A percentile compares a stretch with the other conserved stretches of the same genome.
phyloP scores from a whole-genome alignment of 2,329 filamentous ascomycete species.

The Sordariomycetes sp. region DNA sequence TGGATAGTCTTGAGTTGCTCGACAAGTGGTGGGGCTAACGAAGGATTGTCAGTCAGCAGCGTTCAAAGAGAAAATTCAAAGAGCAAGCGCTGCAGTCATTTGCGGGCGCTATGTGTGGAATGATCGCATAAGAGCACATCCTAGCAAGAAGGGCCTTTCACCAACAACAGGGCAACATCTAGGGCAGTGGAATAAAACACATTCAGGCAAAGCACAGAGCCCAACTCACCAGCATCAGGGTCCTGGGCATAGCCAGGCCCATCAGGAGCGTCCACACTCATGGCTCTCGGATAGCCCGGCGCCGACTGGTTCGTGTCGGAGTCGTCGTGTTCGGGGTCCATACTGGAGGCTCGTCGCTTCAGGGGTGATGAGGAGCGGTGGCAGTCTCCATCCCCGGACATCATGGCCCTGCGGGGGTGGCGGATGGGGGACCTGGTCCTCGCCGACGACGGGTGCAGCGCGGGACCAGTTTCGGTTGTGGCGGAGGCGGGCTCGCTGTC shows the following conservation, averaged over 20 bases:
- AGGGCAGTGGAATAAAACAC: not conserved
- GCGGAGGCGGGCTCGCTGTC: conserved; percentile 30
- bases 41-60: not conserved
- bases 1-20: conserved; percentile 66
- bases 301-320: conserved; percentile 6
- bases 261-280: conserved; percentile 28
- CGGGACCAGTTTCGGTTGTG: conserved; percentile 28
- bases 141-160: no score
- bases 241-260: conserved; percentile 9
- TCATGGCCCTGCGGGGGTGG: conserved; percentile 40
- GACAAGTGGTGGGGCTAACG: conserved; percentile 21
- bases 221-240: conserved; percentile 7
- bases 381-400: conserved; percentile 48
- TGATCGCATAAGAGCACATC: no score
- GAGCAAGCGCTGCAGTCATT: not conserved
- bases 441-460: conserved; percentile 19
- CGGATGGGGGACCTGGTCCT: conserved; percentile 43
- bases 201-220: not conserved
- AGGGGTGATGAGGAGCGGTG: conserved; percentile 54
- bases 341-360: conserved; percentile 52
- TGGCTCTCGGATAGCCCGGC: conserved; percentile 20
- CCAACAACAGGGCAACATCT: not conserved
- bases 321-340: conserved; percentile 37
- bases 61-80: not conserved
- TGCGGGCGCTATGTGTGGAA: no score